phyloP scores from a whole-genome alignment of 768 basidiomycete genomes.

The Suillus decipiens region DNA sequence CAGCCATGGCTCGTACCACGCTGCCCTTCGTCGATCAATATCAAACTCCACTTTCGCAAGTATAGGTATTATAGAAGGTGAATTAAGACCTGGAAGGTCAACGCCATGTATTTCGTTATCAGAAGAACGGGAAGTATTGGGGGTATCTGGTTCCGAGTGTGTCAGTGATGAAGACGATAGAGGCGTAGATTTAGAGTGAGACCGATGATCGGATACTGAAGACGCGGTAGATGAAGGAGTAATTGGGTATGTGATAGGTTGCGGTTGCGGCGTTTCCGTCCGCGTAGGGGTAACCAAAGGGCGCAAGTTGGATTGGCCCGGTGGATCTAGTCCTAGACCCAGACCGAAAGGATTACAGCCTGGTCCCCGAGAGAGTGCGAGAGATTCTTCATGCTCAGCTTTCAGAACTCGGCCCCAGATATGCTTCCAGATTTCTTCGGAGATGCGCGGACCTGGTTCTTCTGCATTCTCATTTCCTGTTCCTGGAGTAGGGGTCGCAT shows the following conservation, averaged over 20 bases:
- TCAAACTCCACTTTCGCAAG: slow-evolving; percentile 96
- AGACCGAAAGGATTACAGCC: slow-evolving; percentile 45
- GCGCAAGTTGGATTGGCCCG: slow-evolving; percentile 37
- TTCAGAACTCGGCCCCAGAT: slow-evolving; percentile 77
- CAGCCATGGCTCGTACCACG: slow-evolving; percentile 87
- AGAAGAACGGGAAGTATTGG: slow-evolving; percentile 49
- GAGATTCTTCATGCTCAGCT: slow-evolving; percentile 52
- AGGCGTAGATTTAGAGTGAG: slow-evolving; percentile 48
- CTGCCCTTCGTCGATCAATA: slow-evolving; percentile 76
- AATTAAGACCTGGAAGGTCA: slow-evolving; percentile 65
- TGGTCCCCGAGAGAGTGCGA: slow-evolving; percentile 34
- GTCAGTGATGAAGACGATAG: slow-evolving; percentile 46
- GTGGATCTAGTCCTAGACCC: slow-evolving; percentile 43
- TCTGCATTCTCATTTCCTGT: slow-evolving; percentile 39
- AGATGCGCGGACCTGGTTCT: slow-evolving; percentile 77
- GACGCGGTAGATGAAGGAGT: slow-evolving; percentile 50
- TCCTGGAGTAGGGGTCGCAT: slow-evolving; percentile 16
- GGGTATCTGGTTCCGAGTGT: slow-evolving; percentile 50
- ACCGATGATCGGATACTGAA: slow-evolving; percentile 49
- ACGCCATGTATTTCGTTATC: slow-evolving; percentile 48
- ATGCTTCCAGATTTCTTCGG: slow-evolving; percentile 85
- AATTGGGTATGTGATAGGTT: slow-evolving; percentile 31
- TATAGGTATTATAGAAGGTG: slow-evolving; percentile 72
- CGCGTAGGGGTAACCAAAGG: slow-evolving; percentile 49
- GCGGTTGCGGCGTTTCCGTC: slow-evolving; percentile 38